phyloP scores from a whole-genome alignment of 345 rosid species.

The Hibiscus mutabilis region DNA sequence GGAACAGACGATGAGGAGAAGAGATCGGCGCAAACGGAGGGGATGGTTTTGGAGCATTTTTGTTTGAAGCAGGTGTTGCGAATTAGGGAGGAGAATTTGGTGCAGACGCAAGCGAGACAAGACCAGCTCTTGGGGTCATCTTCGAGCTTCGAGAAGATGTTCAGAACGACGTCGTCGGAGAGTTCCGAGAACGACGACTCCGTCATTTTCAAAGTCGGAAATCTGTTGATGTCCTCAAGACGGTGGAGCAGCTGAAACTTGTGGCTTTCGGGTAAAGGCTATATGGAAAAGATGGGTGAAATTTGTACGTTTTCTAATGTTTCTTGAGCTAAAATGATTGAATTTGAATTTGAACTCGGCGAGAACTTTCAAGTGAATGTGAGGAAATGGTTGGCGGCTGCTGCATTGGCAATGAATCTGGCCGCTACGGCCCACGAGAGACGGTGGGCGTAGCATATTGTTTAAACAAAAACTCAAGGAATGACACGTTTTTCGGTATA shows the following conservation, averaged over 20 bases:
- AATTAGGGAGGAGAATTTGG: slow-evolving; percentile 69
- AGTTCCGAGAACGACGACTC: slow-evolving; percentile 44
- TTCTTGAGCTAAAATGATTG: no score
- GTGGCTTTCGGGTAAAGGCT: neutral
- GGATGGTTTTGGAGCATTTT: slow-evolving; percentile 46
- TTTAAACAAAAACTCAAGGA: no score
- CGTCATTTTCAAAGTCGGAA: slow-evolving; percentile 29
- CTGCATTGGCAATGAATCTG: no score
- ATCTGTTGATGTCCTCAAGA: neutral
- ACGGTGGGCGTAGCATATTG: no score
- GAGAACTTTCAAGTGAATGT: no score
- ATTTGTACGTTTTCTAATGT: no score
- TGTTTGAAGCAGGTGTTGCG: slow-evolving; percentile 59
- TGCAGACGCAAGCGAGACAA: slow-evolving; percentile 76
- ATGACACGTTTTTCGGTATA: no score
- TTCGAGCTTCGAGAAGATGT: slow-evolving; percentile 77
- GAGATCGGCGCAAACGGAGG: slow-evolving; percentile 66
- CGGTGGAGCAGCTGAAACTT: neutral
- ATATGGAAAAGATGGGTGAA: no score
- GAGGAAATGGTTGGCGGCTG: no score
- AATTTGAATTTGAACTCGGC: no score
- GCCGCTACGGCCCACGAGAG: no score
- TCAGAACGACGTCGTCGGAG: slow-evolving; percentile 73
- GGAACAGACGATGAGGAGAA: slow-evolving; percentile 23
- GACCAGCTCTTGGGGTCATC: slow-evolving; percentile 86